Conservation (phyloP, 192 early-diverging fungal genomes). For the Coemansia sp. region DNA sequence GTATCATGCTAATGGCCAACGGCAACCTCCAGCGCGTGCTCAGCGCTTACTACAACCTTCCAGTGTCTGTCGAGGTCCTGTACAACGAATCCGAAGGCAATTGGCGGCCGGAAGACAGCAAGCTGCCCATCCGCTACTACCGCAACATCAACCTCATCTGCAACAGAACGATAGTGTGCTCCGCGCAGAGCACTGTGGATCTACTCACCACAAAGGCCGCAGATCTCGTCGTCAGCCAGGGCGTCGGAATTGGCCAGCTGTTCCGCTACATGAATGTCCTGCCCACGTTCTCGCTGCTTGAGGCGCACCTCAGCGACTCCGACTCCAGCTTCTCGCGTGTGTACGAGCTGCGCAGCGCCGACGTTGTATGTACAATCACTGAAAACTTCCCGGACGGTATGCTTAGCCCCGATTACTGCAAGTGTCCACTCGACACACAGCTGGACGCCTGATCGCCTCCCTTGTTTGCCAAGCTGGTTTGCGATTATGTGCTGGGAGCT, state of each 20-base stretch:
- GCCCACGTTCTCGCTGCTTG: conserved; percentile 44
- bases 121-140: conserved; percentile 42
- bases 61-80: conserved; percentile 48
- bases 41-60: conserved; percentile 57
- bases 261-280: conserved; percentile 55
- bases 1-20: conserved; percentile 56
- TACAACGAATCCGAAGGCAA: conserved; percentile 36
- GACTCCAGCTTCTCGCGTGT: conserved; percentile 45
- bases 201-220: conserved; percentile 42
- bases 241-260: conserved; percentile 57
- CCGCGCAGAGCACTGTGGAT: conserved; percentile 45
- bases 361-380: conserved; percentile 45
- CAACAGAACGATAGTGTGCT: conserved; percentile 46
- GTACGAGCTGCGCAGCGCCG: conserved; percentile 46
- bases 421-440: conserved; percentile 11
- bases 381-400: conserved; percentile 52
- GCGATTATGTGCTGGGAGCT: not conserved
- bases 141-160: conserved; percentile 53
- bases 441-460: conserved; percentile 3
- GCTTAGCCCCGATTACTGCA: conserved; percentile 46
- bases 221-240: conserved; percentile 46
- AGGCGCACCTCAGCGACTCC: conserved; percentile 47
- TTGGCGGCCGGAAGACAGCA: conserved; percentile 1
- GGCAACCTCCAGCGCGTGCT: conserved; percentile 57
- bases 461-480: not conserved